Base-by-base conservation (phyloP, 2,329 filamentous ascomycete species). In the Fusarium udum region DNA sequence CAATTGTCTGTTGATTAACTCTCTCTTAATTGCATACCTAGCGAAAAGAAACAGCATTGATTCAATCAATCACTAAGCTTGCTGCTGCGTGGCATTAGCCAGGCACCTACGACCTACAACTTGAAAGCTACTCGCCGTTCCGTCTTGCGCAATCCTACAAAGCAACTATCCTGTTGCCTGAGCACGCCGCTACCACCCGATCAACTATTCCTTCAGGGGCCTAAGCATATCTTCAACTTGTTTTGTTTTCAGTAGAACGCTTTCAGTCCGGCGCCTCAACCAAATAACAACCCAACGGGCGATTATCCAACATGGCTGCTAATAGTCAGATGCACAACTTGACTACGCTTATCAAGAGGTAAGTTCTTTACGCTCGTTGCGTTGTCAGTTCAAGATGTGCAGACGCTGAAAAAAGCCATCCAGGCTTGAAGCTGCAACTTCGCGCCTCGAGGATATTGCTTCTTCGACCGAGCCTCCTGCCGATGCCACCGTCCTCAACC, bases 321-420 rank as follows among this genome's bases (percentile, higher is more conserved):
- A 85, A 91, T 72, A 93, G 89, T 84, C 93, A 95, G 79, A 98
- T 98, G 94, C 92, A 98, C 85, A 98, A 97, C 82, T 86, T 99
- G 72, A 97, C 95, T 40, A 99, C 96, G 61, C 90, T 99, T 79
- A 98, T 99, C 86, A 99, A 99, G 89, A 91, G 96, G 96, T 98
- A 89, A 78, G 37, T 49, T 45, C 34, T 40, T 46, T 37, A 31
- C 39, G 20, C 39, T 40, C n/a, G 9, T 36, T 22, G 12, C 32
- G 15, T 40, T 53, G 45, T n/a, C 32, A 26, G 18, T 16, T 39
- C 24, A 20, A 31, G 40, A n/a, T 42, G 34, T 18, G 13, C 42
- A 60, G 62, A 75, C 82, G 79, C 89, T 90, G 82, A 90, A 83
- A 67, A 80, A 86, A 64, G 80, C 86, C 64, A 74, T 75, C 82